Evolutionary conservation across 164 flowering plant species (phyloP), one percentile per base, ranked within the genome.

Genomic region (Chimonanthus salicifolius): DNA sequence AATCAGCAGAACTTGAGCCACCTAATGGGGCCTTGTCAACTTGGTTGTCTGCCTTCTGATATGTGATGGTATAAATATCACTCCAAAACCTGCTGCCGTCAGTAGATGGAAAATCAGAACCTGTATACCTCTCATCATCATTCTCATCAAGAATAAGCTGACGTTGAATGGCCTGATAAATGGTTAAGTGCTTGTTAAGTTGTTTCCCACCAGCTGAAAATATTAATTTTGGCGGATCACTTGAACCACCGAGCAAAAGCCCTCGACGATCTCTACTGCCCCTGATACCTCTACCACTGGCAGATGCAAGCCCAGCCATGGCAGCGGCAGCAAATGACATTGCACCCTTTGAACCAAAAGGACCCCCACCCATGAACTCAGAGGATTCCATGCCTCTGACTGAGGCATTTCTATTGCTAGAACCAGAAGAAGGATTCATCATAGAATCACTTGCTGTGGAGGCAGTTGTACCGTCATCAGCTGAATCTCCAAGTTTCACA

Each of bases 241-340:
- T 86, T n/a, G 90, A 81, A 64, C 76, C 69, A 62, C 89, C 88
- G 82, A 80, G 78, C 46, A 84, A 82, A 7, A 90, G 89, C 47
- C 97, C 98, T 9, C 87, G 93, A 11, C 91, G 85, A 79, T 95
- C 99, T 81, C 99, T 82, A 63, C 88, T 84, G 71, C 90, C 97
- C 78, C 90, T 83, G 33, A 86, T 70, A 71, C 97, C 95, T 86
- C 97, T 85, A 74, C 87, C 87, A 77, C 88, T 86, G 20, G 88
- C 88, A 72, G 99, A 86, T 69, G 94, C 83, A 80, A 90, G 90
- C 54, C 98, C 98, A 78, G 97, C 94, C 97, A 92, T 96, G 16
- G 98, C 97, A 78, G 98, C 98, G 69, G 99, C 97, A 76, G 97
- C 98, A 87, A 92, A 93, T 68, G 97, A 90, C 94, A 93, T 87